A percentile compares a stretch with the other conserved stretches of the same genome.
These are phyloP conservation scores for Cladosporium sp. DNA, from an alignment of 2,329 filamentous ascomycete genomes.

Conservation along the genomic window DNA sequence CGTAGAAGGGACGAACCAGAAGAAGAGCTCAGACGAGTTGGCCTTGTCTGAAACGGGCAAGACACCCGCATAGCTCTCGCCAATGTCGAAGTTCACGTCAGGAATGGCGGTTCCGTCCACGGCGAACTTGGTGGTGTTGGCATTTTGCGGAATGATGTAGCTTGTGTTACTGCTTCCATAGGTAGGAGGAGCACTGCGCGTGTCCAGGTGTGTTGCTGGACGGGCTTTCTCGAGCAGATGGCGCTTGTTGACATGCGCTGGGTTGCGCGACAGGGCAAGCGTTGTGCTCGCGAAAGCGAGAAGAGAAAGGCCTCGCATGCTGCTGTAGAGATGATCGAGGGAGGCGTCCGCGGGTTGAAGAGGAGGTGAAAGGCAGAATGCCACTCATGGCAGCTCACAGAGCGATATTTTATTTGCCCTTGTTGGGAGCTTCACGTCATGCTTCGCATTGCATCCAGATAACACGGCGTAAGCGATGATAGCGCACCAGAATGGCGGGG, in stretches of 20 bases:
- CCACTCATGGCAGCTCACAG: background rate
- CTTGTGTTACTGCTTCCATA: slow-evolving; percentile 18
- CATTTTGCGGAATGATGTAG: slow-evolving; percentile 39
- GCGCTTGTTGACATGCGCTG: slow-evolving; percentile 25
- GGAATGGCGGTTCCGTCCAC: slow-evolving; percentile 30
- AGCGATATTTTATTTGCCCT: background rate
- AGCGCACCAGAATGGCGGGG: background rate
- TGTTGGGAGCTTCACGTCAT: background rate
- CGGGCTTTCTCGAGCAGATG: slow-evolving; percentile 10
- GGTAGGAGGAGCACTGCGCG: slow-evolving; percentile 11
- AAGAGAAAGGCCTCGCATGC: background rate
- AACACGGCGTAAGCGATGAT: background rate
- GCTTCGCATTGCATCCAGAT: background rate
- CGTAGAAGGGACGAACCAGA: slow-evolving; percentile 48
- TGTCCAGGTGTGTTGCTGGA: background rate
- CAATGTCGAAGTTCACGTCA: slow-evolving; percentile 33
- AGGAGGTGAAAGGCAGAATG: background rate
- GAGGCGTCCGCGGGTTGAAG: no score
- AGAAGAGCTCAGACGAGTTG: slow-evolving; percentile 40
- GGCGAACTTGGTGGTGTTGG: slow-evolving; percentile 40
- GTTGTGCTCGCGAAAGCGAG: slow-evolving; percentile 14
- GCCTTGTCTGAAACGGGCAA: slow-evolving; percentile 29
- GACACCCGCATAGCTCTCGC: slow-evolving; percentile 31
- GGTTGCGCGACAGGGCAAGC: slow-evolving; percentile 16
- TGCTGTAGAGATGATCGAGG: background rate